These are phyloP conservation scores for Sisymbrium altissimum DNA, from an alignment of 345 rosid genomes.

Conservation along the genomic window DNA sequence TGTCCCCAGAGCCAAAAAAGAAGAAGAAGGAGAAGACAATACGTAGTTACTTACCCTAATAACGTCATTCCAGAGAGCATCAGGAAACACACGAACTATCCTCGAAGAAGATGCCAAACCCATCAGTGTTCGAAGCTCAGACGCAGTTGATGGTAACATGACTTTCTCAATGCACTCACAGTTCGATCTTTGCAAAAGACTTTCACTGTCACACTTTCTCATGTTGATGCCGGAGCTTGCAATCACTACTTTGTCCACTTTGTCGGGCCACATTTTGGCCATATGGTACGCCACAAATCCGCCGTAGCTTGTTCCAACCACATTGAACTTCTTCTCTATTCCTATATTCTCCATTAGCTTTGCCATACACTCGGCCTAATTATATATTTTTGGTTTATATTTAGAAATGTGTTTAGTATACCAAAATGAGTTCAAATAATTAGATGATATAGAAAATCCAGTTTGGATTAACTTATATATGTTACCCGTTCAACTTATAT, in stretches of 20 bases:
- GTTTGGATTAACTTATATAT: too few species aligned
- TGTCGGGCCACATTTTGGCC: constrained; percentile 70
- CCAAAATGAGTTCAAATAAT: too few species aligned
- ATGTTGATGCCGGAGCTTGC: constrained; percentile 81
- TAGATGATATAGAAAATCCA: too few species aligned
- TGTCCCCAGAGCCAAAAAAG: background rate
- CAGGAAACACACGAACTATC: constrained; percentile 43
- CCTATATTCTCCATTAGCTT: constrained; percentile 53
- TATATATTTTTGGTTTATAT: background rate
- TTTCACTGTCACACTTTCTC: constrained; percentile 49
- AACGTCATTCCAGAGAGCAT: constrained; percentile 54
- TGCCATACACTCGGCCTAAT: constrained; percentile 49
- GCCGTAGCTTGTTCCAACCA: constrained; percentile 88
- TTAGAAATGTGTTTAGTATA: background rate
- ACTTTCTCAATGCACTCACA: constrained; percentile 50
- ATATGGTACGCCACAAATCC: constrained; percentile 83
- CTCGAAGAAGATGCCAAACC: constrained; percentile 43
- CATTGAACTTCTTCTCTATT: constrained; percentile 45
- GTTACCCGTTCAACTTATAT: too few species aligned
- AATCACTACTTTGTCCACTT: constrained; percentile 72
- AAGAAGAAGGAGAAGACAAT: background rate
- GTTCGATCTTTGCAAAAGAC: constrained; percentile 45
- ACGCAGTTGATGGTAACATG: constrained; percentile 66
- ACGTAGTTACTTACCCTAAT: constrained; percentile 45
- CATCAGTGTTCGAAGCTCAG: constrained; percentile 52